Evolutionary conservation across 805 yeast genomes (phyloP).

Genomic region (Nadsonia fulvescens): DNA sequence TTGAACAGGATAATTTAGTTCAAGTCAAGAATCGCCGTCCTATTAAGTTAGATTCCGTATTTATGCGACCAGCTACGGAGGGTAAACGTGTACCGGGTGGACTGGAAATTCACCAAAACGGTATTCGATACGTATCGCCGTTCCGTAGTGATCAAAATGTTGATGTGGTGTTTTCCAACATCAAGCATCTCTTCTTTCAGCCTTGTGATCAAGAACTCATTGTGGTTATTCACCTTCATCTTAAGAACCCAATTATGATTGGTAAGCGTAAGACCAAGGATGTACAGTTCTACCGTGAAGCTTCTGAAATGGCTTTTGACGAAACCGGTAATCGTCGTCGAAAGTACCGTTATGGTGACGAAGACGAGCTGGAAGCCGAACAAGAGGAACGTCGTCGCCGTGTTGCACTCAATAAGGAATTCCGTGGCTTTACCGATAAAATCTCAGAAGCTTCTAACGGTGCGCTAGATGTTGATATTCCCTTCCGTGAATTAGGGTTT

Average conservation of each 20-base stretch:
- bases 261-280: constrained; percentile 93
- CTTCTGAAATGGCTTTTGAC: constrained; percentile 87
- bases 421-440: constrained; percentile 71
- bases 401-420: constrained; percentile 79
- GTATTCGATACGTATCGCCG: constrained; percentile 82
- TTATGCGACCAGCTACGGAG: constrained; percentile 90
- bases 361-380: constrained; percentile 95
- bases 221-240: constrained; percentile 81
- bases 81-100: constrained; percentile 90
- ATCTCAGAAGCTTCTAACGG: constrained; percentile 82
- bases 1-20: constrained; percentile 72
- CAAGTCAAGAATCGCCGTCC: constrained; percentile 76
- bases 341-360: constrained; percentile 81
- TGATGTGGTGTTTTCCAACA: constrained; percentile 76
- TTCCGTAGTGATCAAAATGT: constrained; percentile 70
- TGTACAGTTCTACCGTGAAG: constrained; percentile 92
- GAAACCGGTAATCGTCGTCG: constrained; percentile 93
- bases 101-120: constrained; percentile 84
- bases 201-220: constrained; percentile 89
- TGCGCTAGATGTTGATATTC: constrained; percentile 72
- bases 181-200: constrained; percentile 87
- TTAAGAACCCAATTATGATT: constrained; percentile 82
- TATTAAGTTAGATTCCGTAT: constrained; percentile 70
- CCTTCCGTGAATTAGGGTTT: constrained; percentile 91
- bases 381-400: constrained; percentile 94